These are phyloP conservation scores for Parmelia sp. DNA, from an alignment of 495 filamentous ascomycete genomes.

Conservation along the genomic window DNA sequence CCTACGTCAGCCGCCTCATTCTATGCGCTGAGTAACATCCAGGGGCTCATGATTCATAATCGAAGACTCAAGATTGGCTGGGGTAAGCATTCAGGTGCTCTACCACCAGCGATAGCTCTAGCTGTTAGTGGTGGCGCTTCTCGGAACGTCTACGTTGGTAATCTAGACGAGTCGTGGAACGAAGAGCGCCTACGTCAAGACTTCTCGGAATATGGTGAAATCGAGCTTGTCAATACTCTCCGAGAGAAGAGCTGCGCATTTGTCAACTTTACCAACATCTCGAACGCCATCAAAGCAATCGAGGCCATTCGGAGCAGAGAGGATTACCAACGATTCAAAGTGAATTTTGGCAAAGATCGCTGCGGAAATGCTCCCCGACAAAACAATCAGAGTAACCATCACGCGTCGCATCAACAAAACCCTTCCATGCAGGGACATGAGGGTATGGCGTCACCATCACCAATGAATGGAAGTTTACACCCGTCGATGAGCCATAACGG, in stretches of 20 bases:
- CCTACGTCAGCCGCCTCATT: constrained; percentile 96
- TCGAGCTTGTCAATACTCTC: constrained; percentile 92
- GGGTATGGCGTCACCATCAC: constrained; percentile 53
- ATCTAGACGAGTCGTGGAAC: constrained; percentile 93
- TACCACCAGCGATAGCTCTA: constrained; percentile 91
- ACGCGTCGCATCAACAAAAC: constrained; percentile 50
- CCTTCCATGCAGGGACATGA: constrained; percentile 42
- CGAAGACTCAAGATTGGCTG: constrained; percentile 96
- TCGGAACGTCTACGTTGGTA: constrained; percentile 95
- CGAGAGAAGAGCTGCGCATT: constrained; percentile 99
- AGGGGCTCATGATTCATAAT: constrained; percentile 99
- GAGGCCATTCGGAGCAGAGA: constrained; percentile 91
- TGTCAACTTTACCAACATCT: constrained; percentile 99
- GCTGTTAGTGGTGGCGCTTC: constrained; percentile 93
- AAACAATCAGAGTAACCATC: constrained; percentile 46
- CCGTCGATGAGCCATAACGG: constrained; percentile 46
- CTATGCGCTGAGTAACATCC: constrained; percentile 92
- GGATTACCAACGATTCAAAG: constrained; percentile 96
- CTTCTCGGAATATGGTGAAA: constrained; percentile 96
- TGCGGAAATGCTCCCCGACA: constrained; percentile 96
- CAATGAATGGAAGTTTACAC: constrained; percentile 46
- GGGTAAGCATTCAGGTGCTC: constrained; percentile 97
- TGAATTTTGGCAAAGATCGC: constrained; percentile 98
- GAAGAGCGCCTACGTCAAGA: constrained; percentile 94
- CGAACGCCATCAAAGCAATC: constrained; percentile 98